These are phyloP conservation scores for Populus hybrid DNA, from an alignment of 441 rosid genomes.

Conservation along the genomic window DNA sequence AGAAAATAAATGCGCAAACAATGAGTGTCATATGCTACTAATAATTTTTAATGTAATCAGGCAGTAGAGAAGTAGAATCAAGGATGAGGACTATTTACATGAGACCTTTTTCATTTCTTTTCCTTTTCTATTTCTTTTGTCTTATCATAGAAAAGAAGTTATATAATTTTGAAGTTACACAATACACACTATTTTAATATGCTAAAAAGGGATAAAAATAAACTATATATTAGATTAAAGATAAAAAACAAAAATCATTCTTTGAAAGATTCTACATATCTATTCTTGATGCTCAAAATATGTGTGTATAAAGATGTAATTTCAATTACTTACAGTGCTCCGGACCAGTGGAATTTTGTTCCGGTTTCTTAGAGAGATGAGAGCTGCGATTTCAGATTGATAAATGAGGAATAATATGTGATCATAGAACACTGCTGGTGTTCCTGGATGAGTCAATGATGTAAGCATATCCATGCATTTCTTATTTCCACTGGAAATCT, in stretches of 20 bases:
- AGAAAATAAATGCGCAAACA: background rate
- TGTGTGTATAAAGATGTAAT: background rate
- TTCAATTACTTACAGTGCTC: conserved; percentile 59
- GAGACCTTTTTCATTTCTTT: background rate
- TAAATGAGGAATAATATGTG: no score
- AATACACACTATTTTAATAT: background rate
- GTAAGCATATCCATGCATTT: conserved; percentile 98
- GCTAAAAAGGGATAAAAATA: background rate
- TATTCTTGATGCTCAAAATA: background rate
- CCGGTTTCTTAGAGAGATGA: conserved; percentile 67
- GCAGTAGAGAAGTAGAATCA: background rate
- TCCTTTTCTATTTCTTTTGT: background rate
- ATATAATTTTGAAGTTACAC: background rate
- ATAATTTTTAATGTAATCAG: background rate
- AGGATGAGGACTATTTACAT: background rate
- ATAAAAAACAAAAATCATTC: no score
- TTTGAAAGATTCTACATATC: background rate
- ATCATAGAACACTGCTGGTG: conserved; percentile 87
- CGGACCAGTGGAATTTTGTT: conserved; percentile 77
- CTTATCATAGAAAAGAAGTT: background rate
- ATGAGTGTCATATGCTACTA: background rate
- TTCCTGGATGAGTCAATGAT: conserved; percentile 94
- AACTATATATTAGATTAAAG: no score
- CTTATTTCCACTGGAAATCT: conserved; percentile 89
- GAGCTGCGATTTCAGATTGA: conserved; percentile 68